Conservation (phyloP, 1,139 yeast species). For the Magnusiomyces clavatus region DNA sequence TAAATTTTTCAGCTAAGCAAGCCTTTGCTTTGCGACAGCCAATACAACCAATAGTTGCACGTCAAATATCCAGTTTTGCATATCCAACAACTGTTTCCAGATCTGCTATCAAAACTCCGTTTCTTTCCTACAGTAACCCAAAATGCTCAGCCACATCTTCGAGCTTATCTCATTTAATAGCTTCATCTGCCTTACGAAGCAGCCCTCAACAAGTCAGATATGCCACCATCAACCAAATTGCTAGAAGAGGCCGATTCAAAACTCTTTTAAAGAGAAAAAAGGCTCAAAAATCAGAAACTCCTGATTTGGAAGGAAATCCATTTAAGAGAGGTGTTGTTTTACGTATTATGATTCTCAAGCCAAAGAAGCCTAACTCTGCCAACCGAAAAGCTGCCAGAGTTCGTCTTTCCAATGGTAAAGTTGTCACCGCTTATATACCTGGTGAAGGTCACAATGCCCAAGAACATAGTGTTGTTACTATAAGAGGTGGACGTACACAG, state of each 20-base stretch:
- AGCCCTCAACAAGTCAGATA: slow-evolving; percentile 15
- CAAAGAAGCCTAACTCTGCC: slow-evolving; percentile 97
- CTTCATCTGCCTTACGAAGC: no score
- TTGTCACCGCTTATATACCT: slow-evolving; percentile 88
- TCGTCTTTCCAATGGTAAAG: slow-evolving; percentile 81
- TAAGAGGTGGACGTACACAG: slow-evolving; percentile 96
- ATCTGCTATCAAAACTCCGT: not conserved
- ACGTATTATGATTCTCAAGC: slow-evolving; percentile 89
- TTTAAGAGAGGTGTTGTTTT: slow-evolving; percentile 91
- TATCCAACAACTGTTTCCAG: not conserved
- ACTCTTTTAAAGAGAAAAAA: slow-evolving; percentile 29
- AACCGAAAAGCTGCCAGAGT: slow-evolving; percentile 96
- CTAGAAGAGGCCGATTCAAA: slow-evolving; percentile 28
- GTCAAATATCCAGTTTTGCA: not conserved
- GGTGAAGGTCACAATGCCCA: slow-evolving; percentile 99
- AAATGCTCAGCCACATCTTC: no score
- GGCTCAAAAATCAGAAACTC: slow-evolving; percentile 60
- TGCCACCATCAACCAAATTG: slow-evolving; percentile 26
- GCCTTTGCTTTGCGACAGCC: no score
- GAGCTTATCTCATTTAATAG: no score
- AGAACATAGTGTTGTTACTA: slow-evolving; percentile 93
- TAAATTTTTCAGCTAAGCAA: no score
- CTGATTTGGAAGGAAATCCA: slow-evolving; percentile 76
- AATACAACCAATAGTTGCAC: not conserved
- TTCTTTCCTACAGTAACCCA: not conserved